These are phyloP conservation scores for Colletotrichum chlorophyti DNA, from an alignment of 2,329 filamentous ascomycete genomes.

Conservation along the genomic window DNA sequence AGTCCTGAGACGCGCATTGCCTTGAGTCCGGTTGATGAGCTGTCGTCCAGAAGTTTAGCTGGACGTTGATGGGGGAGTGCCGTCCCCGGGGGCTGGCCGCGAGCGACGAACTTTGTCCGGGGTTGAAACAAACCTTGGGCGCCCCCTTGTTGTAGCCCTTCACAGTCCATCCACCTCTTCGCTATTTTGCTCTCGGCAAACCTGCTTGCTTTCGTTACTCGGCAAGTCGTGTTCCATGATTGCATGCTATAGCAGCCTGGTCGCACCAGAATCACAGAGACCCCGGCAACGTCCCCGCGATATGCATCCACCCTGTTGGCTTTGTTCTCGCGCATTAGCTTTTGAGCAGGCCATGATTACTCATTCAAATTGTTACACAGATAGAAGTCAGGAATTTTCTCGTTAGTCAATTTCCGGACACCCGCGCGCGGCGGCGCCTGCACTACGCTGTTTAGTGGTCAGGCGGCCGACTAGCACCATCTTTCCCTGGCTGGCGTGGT, in stretches of 20 bases:
- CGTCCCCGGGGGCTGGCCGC: slow-evolving; percentile 4
- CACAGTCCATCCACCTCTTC: too few species aligned
- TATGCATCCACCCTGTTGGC: background rate
- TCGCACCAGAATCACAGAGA: background rate
- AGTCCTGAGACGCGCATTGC: slow-evolving; percentile 25
- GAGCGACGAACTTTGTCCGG: slow-evolving; percentile 18
- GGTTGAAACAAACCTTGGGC: slow-evolving; percentile 27
- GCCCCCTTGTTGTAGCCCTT: too few species aligned
- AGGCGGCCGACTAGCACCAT: background rate
- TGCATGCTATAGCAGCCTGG: background rate
- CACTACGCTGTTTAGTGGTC: background rate
- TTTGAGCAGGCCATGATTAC: too few species aligned
- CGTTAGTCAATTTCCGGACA: too few species aligned
- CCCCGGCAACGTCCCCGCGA: background rate
- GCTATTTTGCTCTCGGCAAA: too few species aligned
- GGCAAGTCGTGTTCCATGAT: background rate
- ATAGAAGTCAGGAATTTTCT: too few species aligned
- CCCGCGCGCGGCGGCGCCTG: background rate
- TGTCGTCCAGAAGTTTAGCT: slow-evolving; percentile 22
- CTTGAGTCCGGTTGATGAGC: slow-evolving; percentile 17
- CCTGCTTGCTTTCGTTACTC: too few species aligned
- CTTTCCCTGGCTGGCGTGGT: background rate
- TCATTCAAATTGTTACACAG: too few species aligned
- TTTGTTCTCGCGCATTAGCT: too few species aligned
- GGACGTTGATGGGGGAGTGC: slow-evolving; percentile 1